Evolutionary conservation across 495 filamentous ascomycete genomes (phyloP), one percentile per base, ranked within the genome.

Genomic region (Barbatosphaeria neglecta): DNA sequence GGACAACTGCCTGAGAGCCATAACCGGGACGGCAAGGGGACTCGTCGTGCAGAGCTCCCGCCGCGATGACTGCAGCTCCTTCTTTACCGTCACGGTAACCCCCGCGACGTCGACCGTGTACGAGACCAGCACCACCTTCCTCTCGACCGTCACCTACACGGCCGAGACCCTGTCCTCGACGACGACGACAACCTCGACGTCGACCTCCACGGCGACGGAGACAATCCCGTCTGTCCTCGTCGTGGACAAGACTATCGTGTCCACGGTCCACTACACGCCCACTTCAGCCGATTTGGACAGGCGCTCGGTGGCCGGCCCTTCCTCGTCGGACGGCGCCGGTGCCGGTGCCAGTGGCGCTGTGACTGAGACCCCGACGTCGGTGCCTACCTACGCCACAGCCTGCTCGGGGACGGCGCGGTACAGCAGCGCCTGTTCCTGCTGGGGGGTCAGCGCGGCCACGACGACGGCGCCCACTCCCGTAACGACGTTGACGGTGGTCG

Each of bases 351-450:
- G 13, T n/a, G 7, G 3, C 25, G 3, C 27, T 10, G 43, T 16
- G 10, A 13, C 9, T 11, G 31, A 44, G 8, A 44, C 22, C 43
- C 31, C 31, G 11, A 15, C 20, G 7, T 4, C 6, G 10, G 25
- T 47, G 3, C 45, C 45, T 2, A 22, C 45, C 1, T 47, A 47
- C 20, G 45, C 45, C 16, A 25, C 16, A 2, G 16, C 37, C 3
- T 47, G 35, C 45, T 47, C 45, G 19, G 45, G 35, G 19, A 2
- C 45, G 4, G 15, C 39, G 13, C 31, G 33, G 8, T 47, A 47
- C 35, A 40, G 23, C 45, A 47, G 45, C 22, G 45, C 45, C 35
- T 47, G 45, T 13, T 41, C 45, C 18, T 47, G 45, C 45, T 39
- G 22, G 22, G 45, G 45, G 2, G 37, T 24, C 45, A 47, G 20